phyloP scores from a whole-genome alignment of 805 yeast species.

The Vanderwaltozyma tropicalis region DNA sequence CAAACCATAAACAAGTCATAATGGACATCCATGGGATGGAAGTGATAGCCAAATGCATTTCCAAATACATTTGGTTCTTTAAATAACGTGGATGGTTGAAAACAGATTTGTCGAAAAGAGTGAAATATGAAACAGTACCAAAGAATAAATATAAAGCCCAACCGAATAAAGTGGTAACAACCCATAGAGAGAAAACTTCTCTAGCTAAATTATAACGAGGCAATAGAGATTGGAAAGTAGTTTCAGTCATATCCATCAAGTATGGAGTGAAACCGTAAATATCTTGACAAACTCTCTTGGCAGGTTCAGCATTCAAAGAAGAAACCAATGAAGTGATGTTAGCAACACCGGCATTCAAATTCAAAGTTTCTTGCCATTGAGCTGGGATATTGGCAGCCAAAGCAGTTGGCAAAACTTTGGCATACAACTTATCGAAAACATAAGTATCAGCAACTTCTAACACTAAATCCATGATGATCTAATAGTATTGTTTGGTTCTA shows the following conservation, averaged over 20 bases:
- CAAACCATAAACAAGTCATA: constrained; percentile 83
- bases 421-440: constrained; percentile 64
- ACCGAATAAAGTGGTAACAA: constrained; percentile 73
- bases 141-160: constrained; percentile 67
- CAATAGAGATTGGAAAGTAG: constrained; percentile 56
- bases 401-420: constrained; percentile 53
- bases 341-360: constrained; percentile 16
- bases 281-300: constrained; percentile 26
- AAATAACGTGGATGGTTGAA: constrained; percentile 94
- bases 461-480: constrained; percentile 82
- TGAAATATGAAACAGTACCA: constrained; percentile 67
- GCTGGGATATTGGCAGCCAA: constrained; percentile 31
- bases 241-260: constrained; percentile 45
- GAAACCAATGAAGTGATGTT: constrained; percentile 19
- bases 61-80: constrained; percentile 84
- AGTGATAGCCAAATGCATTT: constrained; percentile 63
- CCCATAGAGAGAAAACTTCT: constrained; percentile 54
- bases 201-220: constrained; percentile 65
- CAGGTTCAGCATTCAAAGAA: constrained; percentile 8
- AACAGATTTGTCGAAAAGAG: constrained; percentile 77
- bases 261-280: constrained; percentile 54
- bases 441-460: constrained; percentile 70
- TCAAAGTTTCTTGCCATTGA: constrained; percentile 13
- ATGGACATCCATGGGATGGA: constrained; percentile 87
- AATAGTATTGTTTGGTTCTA: no score